phyloP scores from a whole-genome alignment of 202 grass and related monocot genomes.

The Saccharum hybrid region DNA sequence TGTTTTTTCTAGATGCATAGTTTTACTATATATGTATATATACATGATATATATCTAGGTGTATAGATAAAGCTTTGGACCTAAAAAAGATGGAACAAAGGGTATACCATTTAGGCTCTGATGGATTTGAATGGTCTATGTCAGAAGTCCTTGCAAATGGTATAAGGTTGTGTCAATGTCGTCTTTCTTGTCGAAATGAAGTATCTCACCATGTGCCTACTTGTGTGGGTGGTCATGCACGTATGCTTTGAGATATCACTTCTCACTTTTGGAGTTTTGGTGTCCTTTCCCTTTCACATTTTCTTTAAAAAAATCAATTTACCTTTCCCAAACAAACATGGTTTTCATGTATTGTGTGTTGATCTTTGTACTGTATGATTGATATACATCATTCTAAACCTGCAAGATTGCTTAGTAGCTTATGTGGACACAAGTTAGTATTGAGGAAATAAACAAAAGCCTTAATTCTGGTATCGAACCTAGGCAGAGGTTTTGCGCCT shows the following conservation, averaged over 20 bases:
- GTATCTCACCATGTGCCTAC: not conserved
- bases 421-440: not conserved
- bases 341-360: constrained; percentile 28
- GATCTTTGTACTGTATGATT: not conserved
- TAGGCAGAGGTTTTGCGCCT: not conserved
- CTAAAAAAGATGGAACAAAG: not conserved
- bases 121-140: not conserved
- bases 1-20: not conserved
- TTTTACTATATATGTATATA: not conserved
- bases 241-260: constrained; percentile 40
- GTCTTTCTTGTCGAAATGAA: constrained; percentile 21
- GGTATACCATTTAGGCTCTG: not conserved
- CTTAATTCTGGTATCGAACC: no score
- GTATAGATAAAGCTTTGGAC: not conserved
- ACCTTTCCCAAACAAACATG: not conserved
- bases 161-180: not conserved
- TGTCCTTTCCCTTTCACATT: constrained; percentile 8
- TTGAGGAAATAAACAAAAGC: not conserved
- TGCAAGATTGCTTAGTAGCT: not conserved
- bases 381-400: not conserved
- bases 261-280: constrained; percentile 1
- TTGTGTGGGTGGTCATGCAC: constrained; percentile 30
- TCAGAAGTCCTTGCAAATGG: not conserved
- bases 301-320: not conserved
- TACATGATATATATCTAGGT: no score